Percentiles rank a stretch among this genome's conserved stretches.
Conservation (phyloP, 2,329 filamentous ascomycete species). For the Xylaria sp. region DNA sequence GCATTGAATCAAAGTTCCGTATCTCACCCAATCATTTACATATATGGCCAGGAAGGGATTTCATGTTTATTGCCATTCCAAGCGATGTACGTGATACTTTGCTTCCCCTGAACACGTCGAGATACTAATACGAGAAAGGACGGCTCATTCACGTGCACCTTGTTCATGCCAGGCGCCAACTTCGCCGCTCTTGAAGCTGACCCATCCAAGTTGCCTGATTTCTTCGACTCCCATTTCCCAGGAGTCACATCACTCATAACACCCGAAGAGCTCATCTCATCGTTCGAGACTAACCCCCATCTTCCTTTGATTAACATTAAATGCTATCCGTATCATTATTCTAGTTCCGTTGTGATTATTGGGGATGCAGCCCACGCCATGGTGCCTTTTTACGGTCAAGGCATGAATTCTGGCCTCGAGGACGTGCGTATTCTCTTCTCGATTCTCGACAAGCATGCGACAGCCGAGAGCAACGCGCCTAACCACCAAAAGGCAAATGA, state of each 20-base stretch:
- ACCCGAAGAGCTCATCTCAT: constrained; percentile 72
- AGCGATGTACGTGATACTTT: constrained; percentile 60
- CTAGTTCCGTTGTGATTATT: constrained; percentile 80
- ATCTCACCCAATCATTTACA: constrained; percentile 95
- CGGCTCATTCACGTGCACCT: constrained; percentile 92
- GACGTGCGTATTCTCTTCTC: constrained; percentile 91
- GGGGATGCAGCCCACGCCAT: constrained; percentile 97
- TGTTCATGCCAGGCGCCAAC: constrained; percentile 81
- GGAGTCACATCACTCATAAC: constrained; percentile 81
- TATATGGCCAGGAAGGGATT: constrained; percentile 93
- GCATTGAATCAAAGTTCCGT: constrained; percentile 65
- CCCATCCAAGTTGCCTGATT: constrained; percentile 69
- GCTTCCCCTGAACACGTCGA: background rate
- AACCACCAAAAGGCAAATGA: constrained; percentile 52
- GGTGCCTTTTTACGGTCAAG: constrained; percentile 98
- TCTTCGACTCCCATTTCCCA: constrained; percentile 87
- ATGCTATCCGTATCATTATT: constrained; percentile 87
- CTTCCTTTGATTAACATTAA: constrained; percentile 94
- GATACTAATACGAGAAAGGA: constrained; percentile 63
- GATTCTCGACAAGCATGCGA: constrained; percentile 75
- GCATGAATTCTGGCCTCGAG: constrained; percentile 96
- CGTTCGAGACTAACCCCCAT: constrained; percentile 86
- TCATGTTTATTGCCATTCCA: constrained; percentile 99
- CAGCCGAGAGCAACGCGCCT: constrained; percentile 58
- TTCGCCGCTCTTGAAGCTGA: constrained; percentile 75